These are phyloP conservation scores for Polygonum aviculare DNA, from an alignment of 148 eudicot species.

Conservation along the genomic window DNA sequence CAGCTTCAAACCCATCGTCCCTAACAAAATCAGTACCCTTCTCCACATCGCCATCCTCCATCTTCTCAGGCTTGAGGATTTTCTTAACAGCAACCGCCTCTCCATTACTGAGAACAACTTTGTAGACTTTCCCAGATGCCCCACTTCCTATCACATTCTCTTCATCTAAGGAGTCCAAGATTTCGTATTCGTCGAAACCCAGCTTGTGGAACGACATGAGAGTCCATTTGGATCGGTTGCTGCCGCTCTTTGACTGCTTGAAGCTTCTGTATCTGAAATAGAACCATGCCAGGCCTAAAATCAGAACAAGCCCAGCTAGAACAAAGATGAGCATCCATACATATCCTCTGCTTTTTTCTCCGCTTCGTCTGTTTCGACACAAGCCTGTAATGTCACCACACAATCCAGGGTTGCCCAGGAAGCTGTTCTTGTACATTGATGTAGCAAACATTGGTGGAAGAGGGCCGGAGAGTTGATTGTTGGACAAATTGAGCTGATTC, in stretches of 20 bases:
- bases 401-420: constrained; percentile 72
- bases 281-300: constrained; percentile 51
- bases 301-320: constrained; percentile 45
- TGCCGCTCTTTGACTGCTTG: constrained; percentile 30
- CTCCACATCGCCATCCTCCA: constrained; percentile 45
- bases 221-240: constrained; percentile 71
- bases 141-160: constrained; percentile 86
- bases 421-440: constrained; percentile 45
- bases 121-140: constrained; percentile 82
- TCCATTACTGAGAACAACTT: constrained; percentile 60
- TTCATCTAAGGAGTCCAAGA: constrained; percentile 61
- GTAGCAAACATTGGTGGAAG: constrained; percentile 57
- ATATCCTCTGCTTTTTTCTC: constrained; percentile 26
- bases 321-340: constrained; percentile 56
- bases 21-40: neutral
- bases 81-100: constrained; percentile 80
- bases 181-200: constrained; percentile 77
- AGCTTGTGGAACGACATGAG: constrained; percentile 76
- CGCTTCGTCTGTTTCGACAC: constrained; percentile 29
- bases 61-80: constrained; percentile 36
- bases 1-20: constrained; percentile 69
- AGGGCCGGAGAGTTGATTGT: constrained; percentile 56
- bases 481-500: constrained; percentile 65
- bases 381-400: constrained; percentile 55
- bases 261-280: constrained; percentile 41